phyloP scores from a whole-genome alignment of 2,329 filamentous ascomycete genomes.

The Aspergillus texensis region DNA sequence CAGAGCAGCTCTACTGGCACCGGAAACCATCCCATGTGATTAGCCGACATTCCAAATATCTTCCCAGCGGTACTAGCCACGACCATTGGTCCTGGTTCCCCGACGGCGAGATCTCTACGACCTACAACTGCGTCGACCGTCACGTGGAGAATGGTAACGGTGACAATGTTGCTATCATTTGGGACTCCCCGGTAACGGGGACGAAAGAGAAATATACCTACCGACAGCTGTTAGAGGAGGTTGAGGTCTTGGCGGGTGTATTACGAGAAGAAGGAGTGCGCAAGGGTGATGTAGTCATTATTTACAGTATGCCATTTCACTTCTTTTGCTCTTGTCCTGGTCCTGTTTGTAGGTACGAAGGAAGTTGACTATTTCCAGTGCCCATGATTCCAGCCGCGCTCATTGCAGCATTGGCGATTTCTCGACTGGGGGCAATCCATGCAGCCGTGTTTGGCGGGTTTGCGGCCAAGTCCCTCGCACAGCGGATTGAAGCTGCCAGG shows the following conservation, averaged over 20 bases:
- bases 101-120: slow-evolving; percentile 84
- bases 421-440: slow-evolving; percentile 82
- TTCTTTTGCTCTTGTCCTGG: neutral
- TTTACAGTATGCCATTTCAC: slow-evolving; percentile 70
- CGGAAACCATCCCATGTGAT: slow-evolving; percentile 69
- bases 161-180: slow-evolving; percentile 74
- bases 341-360: neutral
- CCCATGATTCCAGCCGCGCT: slow-evolving; percentile 91
- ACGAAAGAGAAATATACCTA: slow-evolving; percentile 76
- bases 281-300: slow-evolving; percentile 82
- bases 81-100: slow-evolving; percentile 89
- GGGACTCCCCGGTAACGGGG: slow-evolving; percentile 82
- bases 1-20: slow-evolving; percentile 78
- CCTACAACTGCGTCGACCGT: slow-evolving; percentile 87
- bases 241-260: slow-evolving; percentile 79
- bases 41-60: slow-evolving; percentile 61
- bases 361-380: slow-evolving; percentile 57
- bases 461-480: slow-evolving; percentile 76
- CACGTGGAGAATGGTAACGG: slow-evolving; percentile 83
- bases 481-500: slow-evolving; percentile 81
- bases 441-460: slow-evolving; percentile 94
- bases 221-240: slow-evolving; percentile 71
- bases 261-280: slow-evolving; percentile 78
- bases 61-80: slow-evolving; percentile 64
- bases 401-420: slow-evolving; percentile 81